Percentiles rank a stretch among this genome's conserved stretches.
These are phyloP conservation scores for Chlorella variabilis DNA, from an alignment of 163 green algal species.

Conservation along the genomic window DNA sequence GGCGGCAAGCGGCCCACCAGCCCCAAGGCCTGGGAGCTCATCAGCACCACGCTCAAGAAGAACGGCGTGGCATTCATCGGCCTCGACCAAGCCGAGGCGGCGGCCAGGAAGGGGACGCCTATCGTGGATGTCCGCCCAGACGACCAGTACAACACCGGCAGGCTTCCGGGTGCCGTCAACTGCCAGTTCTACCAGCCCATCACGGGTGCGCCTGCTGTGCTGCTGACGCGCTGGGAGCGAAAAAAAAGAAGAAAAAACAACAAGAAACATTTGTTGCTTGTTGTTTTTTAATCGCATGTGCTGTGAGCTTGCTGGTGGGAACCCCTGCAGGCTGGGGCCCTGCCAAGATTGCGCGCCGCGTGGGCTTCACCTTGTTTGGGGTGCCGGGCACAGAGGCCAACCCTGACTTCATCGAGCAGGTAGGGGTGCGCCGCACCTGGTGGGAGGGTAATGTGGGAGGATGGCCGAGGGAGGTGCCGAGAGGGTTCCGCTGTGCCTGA, in stretches of 20 bases:
- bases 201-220: constrained; percentile 35
- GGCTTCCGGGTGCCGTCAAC: constrained; percentile 55
- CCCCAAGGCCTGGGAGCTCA: constrained; percentile 37
- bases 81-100: constrained; percentile 46
- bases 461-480: no score
- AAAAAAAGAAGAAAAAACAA: no score
- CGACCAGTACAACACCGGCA: constrained; percentile 51
- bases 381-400: constrained; percentile 65
- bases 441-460: no score
- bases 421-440: no score
- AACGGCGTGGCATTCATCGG: constrained; percentile 10
- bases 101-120: constrained; percentile 37
- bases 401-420: constrained; percentile 53
- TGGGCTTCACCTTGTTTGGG: constrained; percentile 66
- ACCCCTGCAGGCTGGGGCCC: constrained; percentile 56
- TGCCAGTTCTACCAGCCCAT: constrained; percentile 77
- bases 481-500: no score
- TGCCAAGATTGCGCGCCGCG: constrained; percentile 47
- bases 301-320: no score
- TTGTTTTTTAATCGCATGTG: no score
- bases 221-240: no score
- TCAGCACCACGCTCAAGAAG: constrained; percentile 10
- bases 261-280: no score
- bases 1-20: constrained; percentile 43
- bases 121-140: constrained; percentile 64